Evolutionary conservation across 306 rosid species (phyloP).

Genomic region (Begonia loranthoides): DNA sequence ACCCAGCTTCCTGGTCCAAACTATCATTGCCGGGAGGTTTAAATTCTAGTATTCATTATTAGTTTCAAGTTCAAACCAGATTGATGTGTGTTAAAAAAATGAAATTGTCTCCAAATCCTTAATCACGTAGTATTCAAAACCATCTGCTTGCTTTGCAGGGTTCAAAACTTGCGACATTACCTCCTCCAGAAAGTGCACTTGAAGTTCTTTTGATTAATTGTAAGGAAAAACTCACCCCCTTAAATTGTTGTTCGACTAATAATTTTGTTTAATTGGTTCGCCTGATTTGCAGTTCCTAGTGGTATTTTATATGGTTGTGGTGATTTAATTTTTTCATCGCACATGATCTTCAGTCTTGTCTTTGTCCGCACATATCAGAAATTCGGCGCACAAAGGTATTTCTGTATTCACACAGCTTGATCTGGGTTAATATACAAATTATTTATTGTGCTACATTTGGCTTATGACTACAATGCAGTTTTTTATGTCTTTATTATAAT

Average conservation of each 20-base stretch:
- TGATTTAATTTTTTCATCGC: conserved; percentile 95
- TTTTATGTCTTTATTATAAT: no score
- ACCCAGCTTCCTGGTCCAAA: conserved; percentile 99
- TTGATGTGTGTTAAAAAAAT: background rate
- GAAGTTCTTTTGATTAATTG: conserved; percentile 80
- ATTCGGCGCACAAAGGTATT: conserved; percentile 63
- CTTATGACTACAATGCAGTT: no score
- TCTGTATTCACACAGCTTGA: conserved; percentile 13
- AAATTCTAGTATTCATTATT: background rate
- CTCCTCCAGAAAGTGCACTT: conserved; percentile 51
- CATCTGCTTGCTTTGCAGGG: conserved; percentile 38
- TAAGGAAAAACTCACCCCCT: conserved; percentile 15
- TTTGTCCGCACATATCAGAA: conserved; percentile 85
- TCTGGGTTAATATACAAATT: background rate
- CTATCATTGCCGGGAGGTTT: conserved; percentile 96
- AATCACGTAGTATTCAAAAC: background rate
- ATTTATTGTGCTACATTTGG: no score
- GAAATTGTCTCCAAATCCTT: background rate
- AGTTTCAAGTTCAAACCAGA: background rate
- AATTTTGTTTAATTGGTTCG: background rate
- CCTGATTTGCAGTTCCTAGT: conserved; percentile 62
- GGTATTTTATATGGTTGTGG: conserved; percentile 93
- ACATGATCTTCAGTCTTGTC: conserved; percentile 85
- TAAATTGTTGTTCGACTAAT: conserved; percentile 7
- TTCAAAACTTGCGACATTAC: conserved; percentile 70